A percentile compares a stretch with the other conserved stretches of the same genome.
Evolutionary conservation across 352 stramenopile genomes (phyloP).

Genomic region (Phytophthora aleatoria): DNA sequence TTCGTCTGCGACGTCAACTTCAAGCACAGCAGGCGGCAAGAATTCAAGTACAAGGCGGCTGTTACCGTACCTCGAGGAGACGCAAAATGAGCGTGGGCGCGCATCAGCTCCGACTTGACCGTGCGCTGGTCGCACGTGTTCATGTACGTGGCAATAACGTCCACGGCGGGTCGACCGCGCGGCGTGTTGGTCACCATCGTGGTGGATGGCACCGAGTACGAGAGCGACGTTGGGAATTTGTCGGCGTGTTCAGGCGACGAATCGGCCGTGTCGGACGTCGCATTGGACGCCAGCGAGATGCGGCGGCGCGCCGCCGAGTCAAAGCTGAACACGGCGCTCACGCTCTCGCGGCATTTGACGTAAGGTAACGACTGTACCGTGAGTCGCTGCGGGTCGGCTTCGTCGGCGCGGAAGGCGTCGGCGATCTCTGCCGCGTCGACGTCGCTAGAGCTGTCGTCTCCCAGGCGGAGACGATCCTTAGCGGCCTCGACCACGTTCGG

Average conservation of each 20-base stretch:
- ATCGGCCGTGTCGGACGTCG: constrained; percentile 43
- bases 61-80: constrained; percentile 64
- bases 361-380: constrained; percentile 76
- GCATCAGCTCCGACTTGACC: constrained; percentile 80
- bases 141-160: constrained; percentile 91
- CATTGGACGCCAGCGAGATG: constrained; percentile 50
- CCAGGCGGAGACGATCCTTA: constrained; percentile 10
- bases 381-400: constrained; percentile 17
- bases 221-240: constrained; percentile 58
- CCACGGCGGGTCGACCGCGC: constrained; percentile 69
- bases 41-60: constrained; percentile 15
- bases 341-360: constrained; percentile 63
- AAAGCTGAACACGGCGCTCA: constrained; percentile 60
- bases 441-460: constrained; percentile 24
- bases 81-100: constrained; percentile 70
- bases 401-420: constrained; percentile 19
- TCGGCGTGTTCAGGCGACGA: constrained; percentile 42
- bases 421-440: constrained; percentile 30
- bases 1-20: constrained; percentile 27
- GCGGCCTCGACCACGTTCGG: constrained; percentile 14
- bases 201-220: constrained; percentile 72
- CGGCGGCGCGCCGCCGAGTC: constrained; percentile 48
- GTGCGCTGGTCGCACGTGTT: constrained; percentile 84
- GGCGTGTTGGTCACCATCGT: constrained; percentile 67
- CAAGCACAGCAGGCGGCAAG: constrained; percentile 29